phyloP scores from a whole-genome alignment of 805 yeast species.

The Lachancea sp. region DNA sequence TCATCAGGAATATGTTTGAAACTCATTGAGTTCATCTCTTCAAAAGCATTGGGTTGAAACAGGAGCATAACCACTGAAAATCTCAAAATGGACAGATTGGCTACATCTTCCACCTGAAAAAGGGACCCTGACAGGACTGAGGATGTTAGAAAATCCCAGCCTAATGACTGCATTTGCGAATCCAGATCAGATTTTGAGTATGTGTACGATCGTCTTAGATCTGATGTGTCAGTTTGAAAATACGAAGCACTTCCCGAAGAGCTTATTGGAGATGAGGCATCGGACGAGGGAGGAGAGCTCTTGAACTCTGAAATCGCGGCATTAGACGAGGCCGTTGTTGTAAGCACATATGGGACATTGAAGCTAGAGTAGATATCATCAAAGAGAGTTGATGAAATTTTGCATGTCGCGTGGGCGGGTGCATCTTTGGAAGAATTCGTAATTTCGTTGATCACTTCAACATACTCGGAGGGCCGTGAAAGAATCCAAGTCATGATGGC shows the following conservation, averaged over 20 bases:
- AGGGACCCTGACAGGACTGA: slow-evolving; percentile 3
- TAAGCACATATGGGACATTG: slow-evolving; percentile 18
- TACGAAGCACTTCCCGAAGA: slow-evolving; percentile 5
- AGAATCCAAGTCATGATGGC: slow-evolving; percentile 45
- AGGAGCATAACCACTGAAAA: slow-evolving; percentile 22
- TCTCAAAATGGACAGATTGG: slow-evolving; percentile 24
- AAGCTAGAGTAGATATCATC: slow-evolving; percentile 24
- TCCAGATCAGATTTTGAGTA: not conserved
- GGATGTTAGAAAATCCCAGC: slow-evolving; percentile 2
- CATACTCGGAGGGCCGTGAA: slow-evolving; percentile 42
- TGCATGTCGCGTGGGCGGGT: slow-evolving; percentile 11
- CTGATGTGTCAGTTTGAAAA: slow-evolving; percentile 1
- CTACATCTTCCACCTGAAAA: slow-evolving; percentile 18
- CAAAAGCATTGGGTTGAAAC: slow-evolving; percentile 24
- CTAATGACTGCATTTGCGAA: not conserved
- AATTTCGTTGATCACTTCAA: slow-evolving; percentile 14
- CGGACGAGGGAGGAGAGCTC: slow-evolving; percentile 4
- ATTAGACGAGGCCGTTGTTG: slow-evolving; percentile 5
- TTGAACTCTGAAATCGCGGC: slow-evolving; percentile 7
- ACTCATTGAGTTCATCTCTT: slow-evolving; percentile 19
- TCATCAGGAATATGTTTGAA: slow-evolving; percentile 21
- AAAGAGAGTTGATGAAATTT: slow-evolving; percentile 19
- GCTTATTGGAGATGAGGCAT: slow-evolving; percentile 1
- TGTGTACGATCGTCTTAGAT: not conserved
- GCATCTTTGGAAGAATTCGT: slow-evolving; percentile 8